Percentiles rank a stretch among this genome's conserved stretches.
phyloP scores from a whole-genome alignment of 768 basidiomycete genomes.

The Dacryopinax spathularia region DNA sequence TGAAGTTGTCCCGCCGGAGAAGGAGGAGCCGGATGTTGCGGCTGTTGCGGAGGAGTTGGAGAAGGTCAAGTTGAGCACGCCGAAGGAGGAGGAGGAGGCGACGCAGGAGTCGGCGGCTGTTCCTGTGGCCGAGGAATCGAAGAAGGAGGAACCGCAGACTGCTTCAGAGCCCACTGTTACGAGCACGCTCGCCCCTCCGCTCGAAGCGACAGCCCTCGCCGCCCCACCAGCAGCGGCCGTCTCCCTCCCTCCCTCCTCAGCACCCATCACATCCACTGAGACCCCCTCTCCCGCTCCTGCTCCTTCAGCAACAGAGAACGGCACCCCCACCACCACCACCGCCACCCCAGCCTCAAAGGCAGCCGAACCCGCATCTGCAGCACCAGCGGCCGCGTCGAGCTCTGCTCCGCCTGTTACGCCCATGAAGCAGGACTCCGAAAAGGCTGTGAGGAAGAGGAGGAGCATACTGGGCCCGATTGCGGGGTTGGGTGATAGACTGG shows the following conservation, averaged over 20 bases:
- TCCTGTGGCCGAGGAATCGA: too few species aligned
- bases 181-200: background rate
- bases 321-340: background rate
- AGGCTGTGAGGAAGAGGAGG: background rate
- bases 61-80: constrained; percentile 15
- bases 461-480: background rate
- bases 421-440: background rate
- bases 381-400: too few species aligned
- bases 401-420: background rate
- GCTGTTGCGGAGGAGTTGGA: constrained; percentile 23
- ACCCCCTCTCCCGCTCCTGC: background rate
- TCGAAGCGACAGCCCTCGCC: too few species aligned
- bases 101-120: constrained; percentile 51
- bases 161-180: background rate
- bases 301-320: background rate
- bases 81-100: constrained; percentile 18
- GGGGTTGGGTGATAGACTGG: background rate
- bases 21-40: constrained; percentile 33
- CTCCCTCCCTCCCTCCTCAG: background rate
- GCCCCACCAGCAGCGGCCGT: too few species aligned
- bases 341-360: background rate
- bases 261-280: background rate
- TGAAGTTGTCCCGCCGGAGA: constrained; percentile 28
- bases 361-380: background rate
- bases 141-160: too few species aligned